A percentile compares a stretch with the other conserved stretches of the same genome.
phyloP scores from a whole-genome alignment of 2,329 filamentous ascomycete species.

The Colletotrichum zoysiae region DNA sequence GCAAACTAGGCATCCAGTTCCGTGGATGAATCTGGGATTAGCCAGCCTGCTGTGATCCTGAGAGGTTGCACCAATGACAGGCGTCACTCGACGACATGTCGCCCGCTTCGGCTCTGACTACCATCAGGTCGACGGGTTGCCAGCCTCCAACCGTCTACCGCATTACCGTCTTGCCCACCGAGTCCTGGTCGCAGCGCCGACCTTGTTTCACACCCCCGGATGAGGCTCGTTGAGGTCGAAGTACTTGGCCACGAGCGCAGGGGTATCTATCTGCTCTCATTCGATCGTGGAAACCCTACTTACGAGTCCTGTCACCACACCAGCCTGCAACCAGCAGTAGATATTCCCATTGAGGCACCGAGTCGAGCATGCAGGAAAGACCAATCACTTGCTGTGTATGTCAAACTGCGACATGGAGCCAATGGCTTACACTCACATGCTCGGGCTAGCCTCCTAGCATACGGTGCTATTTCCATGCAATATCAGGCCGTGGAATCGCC shows the following conservation, averaged over 20 bases:
- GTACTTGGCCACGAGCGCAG: constrained; percentile 4
- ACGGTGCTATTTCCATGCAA: not conserved
- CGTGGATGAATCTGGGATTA: constrained; percentile 3
- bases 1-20: constrained; percentile 26
- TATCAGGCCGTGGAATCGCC: not conserved
- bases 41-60: constrained; percentile 20
- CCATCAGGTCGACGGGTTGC: not conserved
- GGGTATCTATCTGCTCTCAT: not conserved
- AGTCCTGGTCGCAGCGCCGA: no score
- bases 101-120: constrained; percentile 7
- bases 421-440: constrained; percentile 15
- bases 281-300: not conserved
- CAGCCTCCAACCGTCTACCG: constrained; percentile 2
- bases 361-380: not conserved
- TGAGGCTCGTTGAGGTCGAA: constrained; percentile 15
- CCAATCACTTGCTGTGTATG: constrained; percentile 3
- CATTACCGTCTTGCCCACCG: not conserved
- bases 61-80: constrained; percentile 18
- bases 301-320: constrained; percentile 9
- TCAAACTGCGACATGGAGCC: not conserved
- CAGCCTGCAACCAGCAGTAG: not conserved
- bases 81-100: not conserved
- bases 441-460: not conserved
- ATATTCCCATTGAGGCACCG: not conserved
- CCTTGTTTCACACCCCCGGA: not conserved